Evolutionary conservation across 1,139 yeast genomes (phyloP).

Genomic region (Lodderomyces beijingensis): DNA sequence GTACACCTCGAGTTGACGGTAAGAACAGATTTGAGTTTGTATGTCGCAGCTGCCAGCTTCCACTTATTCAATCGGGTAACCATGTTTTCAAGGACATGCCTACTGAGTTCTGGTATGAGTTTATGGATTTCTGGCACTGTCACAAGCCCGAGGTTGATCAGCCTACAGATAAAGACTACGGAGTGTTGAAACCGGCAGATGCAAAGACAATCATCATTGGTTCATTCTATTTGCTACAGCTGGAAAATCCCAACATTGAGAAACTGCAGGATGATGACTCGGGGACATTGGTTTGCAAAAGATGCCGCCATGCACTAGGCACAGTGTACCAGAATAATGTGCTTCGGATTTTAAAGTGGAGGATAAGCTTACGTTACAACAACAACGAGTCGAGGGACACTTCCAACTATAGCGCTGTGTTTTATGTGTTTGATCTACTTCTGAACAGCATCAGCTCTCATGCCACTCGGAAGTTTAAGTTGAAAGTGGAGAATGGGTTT

Average conservation of each 20-base stretch:
- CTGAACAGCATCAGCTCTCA: conserved; percentile 44
- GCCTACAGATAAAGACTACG: conserved; percentile 21
- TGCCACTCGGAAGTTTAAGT: conserved; percentile 45
- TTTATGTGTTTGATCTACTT: conserved; percentile 35
- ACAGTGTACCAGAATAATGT: conserved; percentile 17
- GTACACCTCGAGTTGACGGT: conserved; percentile 24
- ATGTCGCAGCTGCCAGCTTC: conserved; percentile 29
- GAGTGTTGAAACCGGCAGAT: conserved; percentile 42
- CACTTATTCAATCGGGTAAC: conserved; percentile 25
- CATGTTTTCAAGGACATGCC: conserved; percentile 64
- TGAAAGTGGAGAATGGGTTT: conserved; percentile 53
- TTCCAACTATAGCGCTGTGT: conserved; percentile 25
- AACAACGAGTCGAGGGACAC: background rate
- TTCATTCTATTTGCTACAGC: conserved; percentile 49
- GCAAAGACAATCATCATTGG: conserved; percentile 50
- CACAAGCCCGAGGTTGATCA: conserved; percentile 65
- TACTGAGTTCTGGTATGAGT: conserved; percentile 87
- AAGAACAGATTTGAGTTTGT: conserved; percentile 28
- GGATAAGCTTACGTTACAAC: conserved; percentile 28
- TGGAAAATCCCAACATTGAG: conserved; percentile 17
- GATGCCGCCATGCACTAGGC: conserved; percentile 33
- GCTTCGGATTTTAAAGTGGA: conserved; percentile 59
- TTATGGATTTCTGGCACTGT: conserved; percentile 98
- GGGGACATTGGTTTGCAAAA: conserved; percentile 19
- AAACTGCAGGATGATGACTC: conserved; percentile 2